Evolutionary conservation across 345 rosid species (phyloP).

Genomic region (Triadica sebifera): DNA sequence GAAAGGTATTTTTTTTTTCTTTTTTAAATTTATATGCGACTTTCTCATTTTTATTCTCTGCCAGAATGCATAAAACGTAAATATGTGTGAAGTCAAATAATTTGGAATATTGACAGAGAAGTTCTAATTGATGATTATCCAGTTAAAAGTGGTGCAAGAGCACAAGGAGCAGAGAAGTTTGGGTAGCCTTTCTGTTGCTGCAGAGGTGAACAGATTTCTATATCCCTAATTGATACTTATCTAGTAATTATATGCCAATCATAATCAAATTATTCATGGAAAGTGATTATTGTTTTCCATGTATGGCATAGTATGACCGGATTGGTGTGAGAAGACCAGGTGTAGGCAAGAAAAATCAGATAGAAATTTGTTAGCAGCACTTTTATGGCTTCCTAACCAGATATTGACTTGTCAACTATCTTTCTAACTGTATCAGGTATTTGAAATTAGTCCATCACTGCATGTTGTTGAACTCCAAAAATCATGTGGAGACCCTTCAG

Average conservation of each 20-base stretch:
- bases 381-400: too few relatives aligned
- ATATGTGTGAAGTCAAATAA: too few relatives aligned
- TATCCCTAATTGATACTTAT: too few relatives aligned
- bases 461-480: slow-evolving; percentile 83
- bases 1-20: slow-evolving; percentile 46
- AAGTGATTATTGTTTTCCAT: slow-evolving; percentile 21
- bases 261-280: slow-evolving; percentile 5
- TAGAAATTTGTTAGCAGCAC: background rate
- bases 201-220: slow-evolving; percentile 53
- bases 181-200: slow-evolving; percentile 66
- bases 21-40: background rate
- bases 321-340: too few relatives aligned
- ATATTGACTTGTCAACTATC: slow-evolving; percentile 53
- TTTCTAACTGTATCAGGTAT: slow-evolving; percentile 57
- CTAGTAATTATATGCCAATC: slow-evolving; percentile 39
- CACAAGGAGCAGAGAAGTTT: slow-evolving; percentile 45
- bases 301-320: background rate
- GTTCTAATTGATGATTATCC: background rate
- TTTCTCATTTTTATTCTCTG: too few relatives aligned
- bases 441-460: slow-evolving; percentile 77
- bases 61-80: too few relatives aligned
- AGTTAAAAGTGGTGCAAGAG: slow-evolving; percentile 76
- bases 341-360: too few relatives aligned
- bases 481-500: slow-evolving; percentile 69
- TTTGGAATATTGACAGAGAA: background rate